A percentile compares a stretch with the other conserved stretches of the same genome.
These are phyloP conservation scores for Fusarium nurragi DNA, from an alignment of 2,329 filamentous ascomycete genomes.

Conservation along the genomic window DNA sequence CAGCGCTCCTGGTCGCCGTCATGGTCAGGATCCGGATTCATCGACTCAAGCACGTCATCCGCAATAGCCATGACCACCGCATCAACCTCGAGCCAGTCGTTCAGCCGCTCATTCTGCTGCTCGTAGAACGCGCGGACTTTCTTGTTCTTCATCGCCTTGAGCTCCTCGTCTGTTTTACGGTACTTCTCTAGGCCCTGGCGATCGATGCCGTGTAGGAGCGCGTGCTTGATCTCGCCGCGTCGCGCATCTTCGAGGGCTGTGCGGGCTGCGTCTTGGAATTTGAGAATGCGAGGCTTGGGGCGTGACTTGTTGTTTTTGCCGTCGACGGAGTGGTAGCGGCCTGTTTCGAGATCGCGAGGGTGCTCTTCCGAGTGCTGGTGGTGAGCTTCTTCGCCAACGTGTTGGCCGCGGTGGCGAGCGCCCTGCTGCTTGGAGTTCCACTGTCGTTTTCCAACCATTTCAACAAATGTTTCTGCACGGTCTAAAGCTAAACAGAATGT, in stretches of 20 bases:
- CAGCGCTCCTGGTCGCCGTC: constrained; percentile 47
- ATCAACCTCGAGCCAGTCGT: constrained; percentile 50
- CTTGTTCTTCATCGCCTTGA: constrained; percentile 45
- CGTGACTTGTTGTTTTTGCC: constrained; percentile 1
- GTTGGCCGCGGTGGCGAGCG: constrained; percentile 15
- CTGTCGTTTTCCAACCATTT: constrained; percentile 39
- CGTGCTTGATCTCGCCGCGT: constrained; percentile 45
- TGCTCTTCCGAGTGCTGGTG: constrained; percentile 18
- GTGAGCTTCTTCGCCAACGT: constrained; percentile 17
- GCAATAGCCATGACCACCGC: constrained; percentile 49
- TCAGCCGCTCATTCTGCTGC: constrained; percentile 45
- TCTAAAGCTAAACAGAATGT: neutral
- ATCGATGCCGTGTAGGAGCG: constrained; percentile 46
- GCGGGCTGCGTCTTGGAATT: constrained; percentile 52
- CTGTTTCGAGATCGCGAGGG: constrained; percentile 39
- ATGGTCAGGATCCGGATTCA: constrained; percentile 49
- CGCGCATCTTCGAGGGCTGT: constrained; percentile 47
- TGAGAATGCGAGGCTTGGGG: constrained; percentile 42
- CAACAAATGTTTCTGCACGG: neutral
- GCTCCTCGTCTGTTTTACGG: constrained; percentile 45
- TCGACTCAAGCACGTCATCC: constrained; percentile 48
- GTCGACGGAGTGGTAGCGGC: constrained; percentile 11
- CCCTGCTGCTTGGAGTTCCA: constrained; percentile 7
- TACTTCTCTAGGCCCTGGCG: constrained; percentile 43
- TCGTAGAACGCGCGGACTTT: constrained; percentile 45